Evolutionary conservation across 148 eudicot genomes (phyloP).

Genomic region (Arbutus unedo): DNA sequence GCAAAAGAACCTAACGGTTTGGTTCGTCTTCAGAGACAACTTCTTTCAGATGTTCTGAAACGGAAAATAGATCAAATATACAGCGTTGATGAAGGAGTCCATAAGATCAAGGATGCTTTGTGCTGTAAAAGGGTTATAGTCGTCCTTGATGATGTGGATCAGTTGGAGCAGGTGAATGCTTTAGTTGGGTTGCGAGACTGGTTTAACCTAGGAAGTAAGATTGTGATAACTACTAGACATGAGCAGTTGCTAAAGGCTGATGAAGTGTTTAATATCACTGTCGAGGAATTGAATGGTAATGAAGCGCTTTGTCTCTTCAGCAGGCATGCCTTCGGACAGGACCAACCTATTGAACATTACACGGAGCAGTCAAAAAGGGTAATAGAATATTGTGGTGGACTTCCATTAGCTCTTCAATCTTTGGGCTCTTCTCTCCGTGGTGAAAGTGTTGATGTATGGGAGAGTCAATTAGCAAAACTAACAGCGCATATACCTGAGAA

Average conservation of each 20-base stretch:
- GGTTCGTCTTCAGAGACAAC: conserved; percentile 9
- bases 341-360: conserved; percentile 6
- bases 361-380: neutral
- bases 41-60: conserved; percentile 11
- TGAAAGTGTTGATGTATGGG: conserved; percentile 5
- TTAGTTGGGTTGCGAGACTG: conserved; percentile 2
- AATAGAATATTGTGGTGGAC: neutral
- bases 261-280: neutral
- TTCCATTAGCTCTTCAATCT: conserved; percentile 13
- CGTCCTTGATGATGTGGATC: conserved; percentile 19
- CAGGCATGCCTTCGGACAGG: conserved; percentile 12
- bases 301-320: conserved; percentile 18
- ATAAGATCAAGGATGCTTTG: conserved; percentile 2
- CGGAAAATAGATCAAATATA: neutral
- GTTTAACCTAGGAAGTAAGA: conserved; percentile 14
- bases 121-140: conserved; percentile 14
- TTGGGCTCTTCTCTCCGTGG: conserved; percentile 6
- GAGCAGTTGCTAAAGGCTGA: conserved; percentile 9
- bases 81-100: conserved; percentile 11
- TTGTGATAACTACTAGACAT: conserved; percentile 15
- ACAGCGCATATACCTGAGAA: neutral
- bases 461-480: conserved; percentile 1
- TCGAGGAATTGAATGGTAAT: neutral
- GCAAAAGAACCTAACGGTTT: conserved; percentile 4
- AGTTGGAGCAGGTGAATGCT: neutral